Base-by-base conservation (phyloP, 345 rosid genomes). In the Ceriops decandra region DNA sequence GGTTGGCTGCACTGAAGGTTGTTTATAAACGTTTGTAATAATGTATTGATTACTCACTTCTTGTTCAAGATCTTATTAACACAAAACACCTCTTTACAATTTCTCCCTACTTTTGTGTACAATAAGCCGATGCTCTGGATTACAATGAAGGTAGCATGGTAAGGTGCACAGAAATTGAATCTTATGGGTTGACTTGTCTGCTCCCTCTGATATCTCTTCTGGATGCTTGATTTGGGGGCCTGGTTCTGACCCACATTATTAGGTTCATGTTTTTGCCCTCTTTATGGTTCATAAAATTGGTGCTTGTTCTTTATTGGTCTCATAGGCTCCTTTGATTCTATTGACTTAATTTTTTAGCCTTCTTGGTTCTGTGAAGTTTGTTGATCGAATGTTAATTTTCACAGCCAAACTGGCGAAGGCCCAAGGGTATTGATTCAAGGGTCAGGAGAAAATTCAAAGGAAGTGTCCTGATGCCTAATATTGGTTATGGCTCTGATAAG, bases 391-490 rank as follows among this genome's bases (percentile, higher is more conserved):
- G 1, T 1, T 58, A 5, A 32, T 57, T 2, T 36, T 60, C 1
- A 7, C 62, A 87, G 89, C 35, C 71, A 68, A 87, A 60, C 79
- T 85, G 89, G 89, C 54, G 86, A 54, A 80, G 89, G 80, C 89
- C 91, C 0, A 85, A 87, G 86, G 89, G 89, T 79, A 87, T 87
- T 69, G 90, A 87, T 77, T 88, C 92, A 19, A 86, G 92, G 66
- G 88, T 85, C 57, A 81, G 92, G 80, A 85, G 92, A 62, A 88
- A 85, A 83, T 88, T 88, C 80, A 88, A 88, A 60, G 92, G 92
- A 76, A 70, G 79, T 72, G 75, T 84, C 42, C 32, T 87, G 69
- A 87, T 87, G 90, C 92, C 90, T 33, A 85, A 87, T 64, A 81
- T 87, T 67, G 92, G 90, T 58, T 87, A 87, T 65, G 90, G 87